Conservation (phyloP, 306 rosid species). For the Glycine latifolia region DNA sequence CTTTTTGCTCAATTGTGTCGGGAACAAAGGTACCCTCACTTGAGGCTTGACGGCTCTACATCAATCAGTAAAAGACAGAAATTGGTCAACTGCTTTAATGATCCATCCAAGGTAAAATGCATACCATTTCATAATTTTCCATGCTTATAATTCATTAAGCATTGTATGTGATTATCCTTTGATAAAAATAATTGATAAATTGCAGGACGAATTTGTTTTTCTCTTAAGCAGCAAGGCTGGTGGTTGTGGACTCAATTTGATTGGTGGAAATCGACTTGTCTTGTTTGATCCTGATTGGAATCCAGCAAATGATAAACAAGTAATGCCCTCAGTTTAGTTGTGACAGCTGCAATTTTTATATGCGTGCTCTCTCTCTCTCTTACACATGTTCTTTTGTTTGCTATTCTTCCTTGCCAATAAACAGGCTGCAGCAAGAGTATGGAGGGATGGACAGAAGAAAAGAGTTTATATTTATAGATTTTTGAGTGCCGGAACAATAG, state of each 20-base stretch:
- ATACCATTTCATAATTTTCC: conserved; percentile 31
- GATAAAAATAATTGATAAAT: conserved; percentile 30
- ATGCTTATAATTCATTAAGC: conserved; percentile 13
- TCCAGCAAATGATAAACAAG: conserved; percentile 99
- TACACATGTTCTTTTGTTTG: conserved; percentile 35
- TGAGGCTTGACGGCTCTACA: conserved; percentile 94
- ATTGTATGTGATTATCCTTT: conserved; percentile 9
- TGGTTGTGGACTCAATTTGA: conserved; percentile 98
- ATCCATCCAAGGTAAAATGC: conserved; percentile 67
- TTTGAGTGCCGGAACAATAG: conserved; percentile 93
- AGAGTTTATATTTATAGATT: conserved; percentile 93
- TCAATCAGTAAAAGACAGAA: conserved; percentile 96
- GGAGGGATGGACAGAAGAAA: conserved; percentile 99
- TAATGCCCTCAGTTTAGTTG: conserved; percentile 46
- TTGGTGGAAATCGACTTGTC: conserved; percentile 96
- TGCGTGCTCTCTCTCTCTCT: conserved; percentile 1
- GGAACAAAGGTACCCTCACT: conserved; percentile 87
- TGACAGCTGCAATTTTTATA: conserved; percentile 24
- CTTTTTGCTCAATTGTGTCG: conserved; percentile 94
- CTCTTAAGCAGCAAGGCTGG: conserved; percentile 99
- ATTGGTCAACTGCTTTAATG: conserved; percentile 87
- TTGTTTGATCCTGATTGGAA: conserved; percentile 99
- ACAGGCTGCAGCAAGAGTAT: conserved; percentile 98
- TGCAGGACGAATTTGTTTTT: conserved; percentile 93
- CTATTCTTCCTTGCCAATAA: conserved; percentile 40